Percentiles rank a stretch among this genome's conserved stretches.
phyloP scores from a whole-genome alignment of 352 stramenopile genomes.

The Halophytophthora polymorphica region DNA sequence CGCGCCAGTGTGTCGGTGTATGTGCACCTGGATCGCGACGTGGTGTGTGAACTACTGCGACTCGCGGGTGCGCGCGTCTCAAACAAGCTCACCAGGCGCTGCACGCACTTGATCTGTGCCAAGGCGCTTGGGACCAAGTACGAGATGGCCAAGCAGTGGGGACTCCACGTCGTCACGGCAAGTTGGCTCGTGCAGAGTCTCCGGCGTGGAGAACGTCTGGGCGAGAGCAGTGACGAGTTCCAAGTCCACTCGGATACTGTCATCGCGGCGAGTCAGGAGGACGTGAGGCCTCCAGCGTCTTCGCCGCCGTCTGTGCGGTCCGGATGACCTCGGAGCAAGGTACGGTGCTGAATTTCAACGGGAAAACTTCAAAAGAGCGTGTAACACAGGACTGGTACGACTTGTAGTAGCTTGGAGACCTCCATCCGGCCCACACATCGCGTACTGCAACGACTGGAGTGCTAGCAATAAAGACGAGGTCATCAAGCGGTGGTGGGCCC shows the following conservation, averaged over 20 bases:
- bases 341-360: too few relatives aligned
- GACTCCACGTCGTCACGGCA: slow-evolving; percentile 48
- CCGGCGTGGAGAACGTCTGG: slow-evolving; percentile 37
- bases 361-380: too few relatives aligned
- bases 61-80: slow-evolving; percentile 55
- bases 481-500: too few relatives aligned
- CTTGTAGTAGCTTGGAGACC: too few relatives aligned
- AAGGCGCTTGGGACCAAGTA: slow-evolving; percentile 59
- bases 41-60: slow-evolving; percentile 51
- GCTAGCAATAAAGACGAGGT: too few relatives aligned
- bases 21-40: slow-evolving; percentile 52
- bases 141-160: slow-evolving; percentile 52
- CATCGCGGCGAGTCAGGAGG: too few relatives aligned
- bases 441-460: too few relatives aligned
- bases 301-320: too few relatives aligned
- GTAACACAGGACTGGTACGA: too few relatives aligned
- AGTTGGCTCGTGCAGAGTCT: slow-evolving; percentile 72
- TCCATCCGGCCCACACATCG: too few relatives aligned
- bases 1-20: slow-evolving; percentile 63
- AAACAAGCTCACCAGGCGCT: slow-evolving; percentile 44
- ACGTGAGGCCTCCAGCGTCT: too few relatives aligned
- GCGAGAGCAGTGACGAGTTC: slow-evolving; percentile 23
- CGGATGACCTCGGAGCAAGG: too few relatives aligned
- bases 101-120: slow-evolving; percentile 66
- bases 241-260: slow-evolving; percentile 8